phyloP scores from a whole-genome alignment of 805 yeast genomes.

The Wickerhamomyces alni region DNA sequence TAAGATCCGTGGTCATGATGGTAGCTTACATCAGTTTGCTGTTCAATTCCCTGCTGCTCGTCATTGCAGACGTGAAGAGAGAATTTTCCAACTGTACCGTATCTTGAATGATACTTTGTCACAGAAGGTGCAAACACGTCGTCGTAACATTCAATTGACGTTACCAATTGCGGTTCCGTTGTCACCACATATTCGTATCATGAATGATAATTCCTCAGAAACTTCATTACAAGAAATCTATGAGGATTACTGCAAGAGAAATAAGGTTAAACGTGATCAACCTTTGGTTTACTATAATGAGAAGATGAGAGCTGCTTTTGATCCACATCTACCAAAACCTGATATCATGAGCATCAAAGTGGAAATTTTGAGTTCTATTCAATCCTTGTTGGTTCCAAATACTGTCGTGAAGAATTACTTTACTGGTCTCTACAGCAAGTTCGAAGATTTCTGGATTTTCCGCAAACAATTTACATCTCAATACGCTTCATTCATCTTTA shows the following conservation, averaged over 20 bases:
- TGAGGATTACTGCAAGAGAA: conserved; percentile 76
- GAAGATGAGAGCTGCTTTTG: conserved; percentile 86
- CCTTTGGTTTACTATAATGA: conserved; percentile 84
- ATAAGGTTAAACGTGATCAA: conserved; percentile 75
- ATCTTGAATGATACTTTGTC: conserved; percentile 77
- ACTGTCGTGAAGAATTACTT: conserved; percentile 79
- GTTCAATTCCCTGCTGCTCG: conserved; percentile 98
- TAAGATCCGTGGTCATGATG: conserved; percentile 90
- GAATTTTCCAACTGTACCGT: conserved; percentile 86
- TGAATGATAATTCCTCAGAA: conserved; percentile 74
- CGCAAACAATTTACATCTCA: conserved; percentile 92
- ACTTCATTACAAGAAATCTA: conserved; percentile 76
- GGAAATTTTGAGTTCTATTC: conserved; percentile 88
- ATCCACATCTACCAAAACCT: conserved; percentile 89
- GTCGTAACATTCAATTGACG: conserved; percentile 78
- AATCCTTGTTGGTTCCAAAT: conserved; percentile 79
- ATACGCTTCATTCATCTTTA: conserved; percentile 87
- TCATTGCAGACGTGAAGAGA: conserved; percentile 93
- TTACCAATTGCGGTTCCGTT: conserved; percentile 90
- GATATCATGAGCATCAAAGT: conserved; percentile 84
- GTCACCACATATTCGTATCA: conserved; percentile 88
- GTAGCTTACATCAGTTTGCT: conserved; percentile 85
- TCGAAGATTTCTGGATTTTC: conserved; percentile 96
- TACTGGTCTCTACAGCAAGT: conserved; percentile 59
- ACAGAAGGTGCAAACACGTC: conserved; percentile 81